Percentiles rank a stretch among this genome's conserved stretches.
Evolutionary conservation across 169 alveolate species (phyloP).

Genomic region (Plasmodium fragile): DNA sequence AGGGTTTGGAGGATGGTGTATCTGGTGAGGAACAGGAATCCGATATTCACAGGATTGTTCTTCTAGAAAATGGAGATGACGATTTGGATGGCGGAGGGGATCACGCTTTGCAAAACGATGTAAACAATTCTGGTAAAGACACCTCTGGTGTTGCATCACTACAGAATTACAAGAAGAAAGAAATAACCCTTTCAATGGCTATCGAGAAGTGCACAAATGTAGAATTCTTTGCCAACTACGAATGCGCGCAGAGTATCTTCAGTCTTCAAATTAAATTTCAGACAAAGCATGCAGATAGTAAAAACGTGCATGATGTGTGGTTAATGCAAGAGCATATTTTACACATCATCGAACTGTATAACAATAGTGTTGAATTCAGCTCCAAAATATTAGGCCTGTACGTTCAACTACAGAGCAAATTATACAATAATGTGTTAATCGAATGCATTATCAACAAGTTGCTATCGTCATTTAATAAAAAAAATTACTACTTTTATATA

Average conservation of each 20-base stretch:
- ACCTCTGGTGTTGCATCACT: neutral
- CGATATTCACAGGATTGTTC: neutral
- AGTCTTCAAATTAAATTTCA: conserved; percentile 52
- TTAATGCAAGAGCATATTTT: conserved; percentile 69
- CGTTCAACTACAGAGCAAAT: conserved; percentile 71
- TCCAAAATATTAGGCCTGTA: conserved; percentile 60
- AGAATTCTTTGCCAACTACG: conserved; percentile 30
- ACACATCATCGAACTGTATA: conserved; percentile 59
- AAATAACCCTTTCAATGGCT: neutral
- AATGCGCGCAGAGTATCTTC: conserved; percentile 35
- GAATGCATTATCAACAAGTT: conserved; percentile 65
- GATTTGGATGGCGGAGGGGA: neutral
- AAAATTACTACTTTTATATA: conserved; percentile 61
- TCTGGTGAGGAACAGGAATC: neutral
- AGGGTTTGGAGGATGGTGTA: conserved; percentile 3
- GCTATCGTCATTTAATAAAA: conserved; percentile 40
- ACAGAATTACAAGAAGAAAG: conserved; percentile 6
- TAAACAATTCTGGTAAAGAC: neutral
- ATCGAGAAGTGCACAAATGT: conserved; percentile 48
- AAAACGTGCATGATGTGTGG: conserved; percentile 73
- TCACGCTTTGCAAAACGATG: neutral
- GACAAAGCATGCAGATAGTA: conserved; percentile 27
- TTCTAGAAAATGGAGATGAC: neutral
- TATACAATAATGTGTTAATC: conserved; percentile 63
- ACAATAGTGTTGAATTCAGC: conserved; percentile 63